Evolutionary conservation across 805 yeast species (phyloP).

Genomic region (Pichia exigua): DNA sequence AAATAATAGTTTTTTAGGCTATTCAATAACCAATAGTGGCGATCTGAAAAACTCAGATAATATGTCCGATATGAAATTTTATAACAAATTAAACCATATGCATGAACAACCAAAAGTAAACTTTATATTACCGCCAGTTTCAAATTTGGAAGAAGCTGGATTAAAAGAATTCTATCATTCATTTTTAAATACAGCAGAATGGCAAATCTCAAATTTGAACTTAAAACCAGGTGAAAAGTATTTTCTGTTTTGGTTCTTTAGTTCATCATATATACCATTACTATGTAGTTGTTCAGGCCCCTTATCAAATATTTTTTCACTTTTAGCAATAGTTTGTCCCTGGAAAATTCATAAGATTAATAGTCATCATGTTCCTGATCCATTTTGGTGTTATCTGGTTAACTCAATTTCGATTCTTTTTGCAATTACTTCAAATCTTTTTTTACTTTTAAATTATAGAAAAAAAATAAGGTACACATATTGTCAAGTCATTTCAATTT

Average conservation of each 20-base stretch:
- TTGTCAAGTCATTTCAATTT: conserved; percentile 55
- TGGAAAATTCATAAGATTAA: conserved; percentile 39
- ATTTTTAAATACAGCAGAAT: conserved; percentile 21
- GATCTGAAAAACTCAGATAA: not conserved
- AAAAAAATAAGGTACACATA: conserved; percentile 47
- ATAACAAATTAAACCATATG: not conserved
- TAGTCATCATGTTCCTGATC: conserved; percentile 5
- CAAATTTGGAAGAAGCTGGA: conserved; percentile 11
- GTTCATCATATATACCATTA: conserved; percentile 67
- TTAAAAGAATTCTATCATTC: conserved; percentile 19
- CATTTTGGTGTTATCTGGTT: conserved; percentile 38
- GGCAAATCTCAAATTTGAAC: conserved; percentile 25
- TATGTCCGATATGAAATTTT: not conserved
- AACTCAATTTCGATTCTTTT: conserved; percentile 56
- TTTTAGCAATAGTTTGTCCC: conserved; percentile 59
- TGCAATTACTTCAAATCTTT: conserved; percentile 61
- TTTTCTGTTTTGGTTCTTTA: conserved; percentile 47
- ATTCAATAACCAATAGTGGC: not conserved
- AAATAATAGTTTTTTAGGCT: not conserved
- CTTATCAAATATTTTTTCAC: conserved; percentile 62
- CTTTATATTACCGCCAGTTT: conserved; percentile 5
- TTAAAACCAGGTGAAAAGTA: conserved; percentile 28
- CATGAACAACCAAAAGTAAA: not conserved
- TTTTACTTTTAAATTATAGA: conserved; percentile 65
- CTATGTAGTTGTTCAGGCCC: conserved; percentile 77